Evolutionary conservation across 306 rosid species (phyloP), one percentile per base, ranked within the genome.

Genomic region (Cicer arietinum): DNA sequence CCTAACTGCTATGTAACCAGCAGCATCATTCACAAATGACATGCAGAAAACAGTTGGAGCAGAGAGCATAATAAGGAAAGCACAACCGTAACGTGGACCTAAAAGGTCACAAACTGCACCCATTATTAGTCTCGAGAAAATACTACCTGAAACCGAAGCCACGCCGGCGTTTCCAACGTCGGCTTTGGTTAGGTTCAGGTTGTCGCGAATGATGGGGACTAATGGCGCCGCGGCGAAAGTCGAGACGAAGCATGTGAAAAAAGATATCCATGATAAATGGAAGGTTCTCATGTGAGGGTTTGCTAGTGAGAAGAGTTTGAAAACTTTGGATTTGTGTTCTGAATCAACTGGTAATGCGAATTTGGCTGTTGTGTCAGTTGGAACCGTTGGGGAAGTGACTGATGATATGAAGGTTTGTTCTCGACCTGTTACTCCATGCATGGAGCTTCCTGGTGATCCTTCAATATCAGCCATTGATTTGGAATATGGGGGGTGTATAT

Each of bases 271-370:
- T 3, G 98, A 94, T 4, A 94, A 84, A 85, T 94, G 98, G 83
- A 94, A 94, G 81, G 98, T 91, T 84, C 94, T 85, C 98, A 94
- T 94, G 82, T 94, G 98, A 7, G 98, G 98, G 1, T 90, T 90
- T 37, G 90, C 94, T 0, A 94, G 9, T 2, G 98, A 94, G 57
- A 89, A 88, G 4, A 91, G 73, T 69, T 86, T 93, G 79, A 93
- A 91, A 2, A 85, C 92, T 51, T 85, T 91, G 1, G 97, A 85
- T 62, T 91, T 91, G 77, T 93, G 98, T 35, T 93, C 97, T 0
- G 93, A 89, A 75, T 93, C 98, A 3, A 93, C 97, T 0, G 98
- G 97, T 4, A 91, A 10, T 25, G 71, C 87, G 10, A 94, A 94
- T 2, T 90, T 85, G 1, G 90, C 96, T 0, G 92, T 88, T 10